Base-by-base conservation (phyloP, 225 moss, liverwort and hornwort genomes). In the Pleurozium schreberi region DNA sequence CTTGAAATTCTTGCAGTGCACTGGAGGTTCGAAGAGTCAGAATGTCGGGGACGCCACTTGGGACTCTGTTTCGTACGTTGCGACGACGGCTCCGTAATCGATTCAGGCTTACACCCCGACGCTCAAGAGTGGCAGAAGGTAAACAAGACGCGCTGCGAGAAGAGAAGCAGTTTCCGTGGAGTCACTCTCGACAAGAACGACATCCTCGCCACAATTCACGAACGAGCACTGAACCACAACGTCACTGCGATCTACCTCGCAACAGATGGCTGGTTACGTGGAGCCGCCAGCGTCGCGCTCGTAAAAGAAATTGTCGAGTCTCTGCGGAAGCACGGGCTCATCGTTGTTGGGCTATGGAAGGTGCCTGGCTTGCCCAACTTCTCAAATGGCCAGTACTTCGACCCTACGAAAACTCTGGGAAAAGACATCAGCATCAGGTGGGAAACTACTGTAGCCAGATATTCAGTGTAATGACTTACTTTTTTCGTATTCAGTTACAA, bases 11-110 rank as follows among this genome's bases (percentile, higher is more conserved):
- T n/a, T 88, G 74, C 88, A 98, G 98, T 98, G 2, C 98, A 98
- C 77, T 98, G 98, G 98, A 93, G 98, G 87, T 98, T 96, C 73
- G 98, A 98, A 90, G 97, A 98, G 86, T 94, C 97, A 2, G 93
- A 92, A 67, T 98, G 98, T 83, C 84, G 89, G 75, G 93, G 93
- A 5, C 95, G 86, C 18, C 88, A 88, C 9, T 76, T 95, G 16
- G 98, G 98, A 25, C 94, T 96, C 70, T 98, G 98, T 90, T 97
- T 98, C 52, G 93, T 93, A 15, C 95, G 98, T 70, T 98, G 98
- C 62, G n/a, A 86, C 64, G 95, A 98, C 52, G 98, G 98, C 38
- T 91, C 94, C 18, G 90, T 97, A 31, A 95, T 97, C 59, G 93
- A 93, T 14, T 93, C 94, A 60, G 96, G 95, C 43, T 92, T 95